Base-by-base conservation (phyloP, 176 grass and related monocot species). In the Cenchrus americanus region DNA sequence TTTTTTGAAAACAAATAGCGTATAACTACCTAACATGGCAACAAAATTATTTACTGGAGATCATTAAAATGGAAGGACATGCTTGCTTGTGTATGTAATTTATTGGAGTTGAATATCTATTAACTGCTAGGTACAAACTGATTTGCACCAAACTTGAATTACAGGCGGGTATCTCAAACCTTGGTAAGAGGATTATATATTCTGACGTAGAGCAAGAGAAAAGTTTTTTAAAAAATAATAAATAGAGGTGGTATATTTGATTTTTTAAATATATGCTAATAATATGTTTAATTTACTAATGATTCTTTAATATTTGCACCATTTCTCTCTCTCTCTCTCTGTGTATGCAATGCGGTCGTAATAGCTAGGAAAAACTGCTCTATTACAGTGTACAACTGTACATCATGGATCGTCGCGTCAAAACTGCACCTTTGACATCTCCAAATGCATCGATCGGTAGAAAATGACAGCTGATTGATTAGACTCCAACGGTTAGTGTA, bases 391-490 rank as follows among this genome's bases (percentile, higher is more conserved):
- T 59, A 66, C 10, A 32, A 15, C 15, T 14, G 7, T 71, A 48
- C 48, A 41, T 47, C 13, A 79, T 52, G 44, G 4, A 51, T 49
- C 22, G 30, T 67, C n/a, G n/a, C n/a, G n/a, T n/a, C n/a, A n/a
- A n/a, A n/a, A n/a, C n/a, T 34, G 48, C 21, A 69, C 10, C 42
- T 69, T 26, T 58, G 49, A 80, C 37, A 18, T 70, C 21, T 69
- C 34, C 54, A 70, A 43, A 57, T 57, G 64, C 15, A 79, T 63
- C 30, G 30, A 79, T 63, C 30, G 30, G 59, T 58, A 30, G 78
- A 75, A 68, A 81, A 66, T 27, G 77, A 81, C 60, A 75, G 5
- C 40, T 67, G 77, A 80, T 66, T 67, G 77, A 80, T 66, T 44
- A 22, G 69, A 81, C 69, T 23, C 48, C 40, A 65, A 46, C 49